Evolutionary conservation across 306 rosid species (phyloP), one percentile per base, ranked within the genome.

Genomic region (Cucumis sativus): DNA sequence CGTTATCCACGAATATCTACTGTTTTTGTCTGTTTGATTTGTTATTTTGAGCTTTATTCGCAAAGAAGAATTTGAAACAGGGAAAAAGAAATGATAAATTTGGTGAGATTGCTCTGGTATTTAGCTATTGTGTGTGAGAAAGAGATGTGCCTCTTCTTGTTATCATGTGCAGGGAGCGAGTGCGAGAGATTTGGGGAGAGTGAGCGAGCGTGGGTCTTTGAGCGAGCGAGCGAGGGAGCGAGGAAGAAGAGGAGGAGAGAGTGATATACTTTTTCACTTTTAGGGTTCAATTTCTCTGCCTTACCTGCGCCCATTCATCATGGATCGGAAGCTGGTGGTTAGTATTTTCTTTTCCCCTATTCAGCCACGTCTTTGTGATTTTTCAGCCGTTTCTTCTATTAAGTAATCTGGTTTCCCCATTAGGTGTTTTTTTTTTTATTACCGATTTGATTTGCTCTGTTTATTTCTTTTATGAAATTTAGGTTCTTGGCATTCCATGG

Each of bases 261-360:
- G 69, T 78, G 80, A 77, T 76, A 58, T 71, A 28, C 37, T 81
- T 77, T 81, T 79, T 76, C 45, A 62, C 82, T 73, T 41, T 72
- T 79, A 79, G 81, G 90, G 86, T 89, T 85, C 79, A 81, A 40
- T 51, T 75, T 81, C 70, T 70, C 68, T 70, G 75, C 55, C 20
- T 49, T 78, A 55, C 1, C 64, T 69, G 14, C 69, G 75, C 65
- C 64, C 23, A 80, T 68, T 9, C 35, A 17, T 69, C 64, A 92
- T 92, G 98, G 98, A 92, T 81, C 96, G 98, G 64, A 92, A 92
- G 86, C 94, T 92, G 37, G 98, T 92, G 96, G 98, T 92, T 71
- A 86, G 98, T 84, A 30, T 17, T 13, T 68, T 14, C 37, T 15
- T 33, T 4, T 33, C 28, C 35, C 8, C 55, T 55, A 11, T 66